Conservation (phyloP, 768 basidiomycete species). For the Pleurotus djamor region DNA sequence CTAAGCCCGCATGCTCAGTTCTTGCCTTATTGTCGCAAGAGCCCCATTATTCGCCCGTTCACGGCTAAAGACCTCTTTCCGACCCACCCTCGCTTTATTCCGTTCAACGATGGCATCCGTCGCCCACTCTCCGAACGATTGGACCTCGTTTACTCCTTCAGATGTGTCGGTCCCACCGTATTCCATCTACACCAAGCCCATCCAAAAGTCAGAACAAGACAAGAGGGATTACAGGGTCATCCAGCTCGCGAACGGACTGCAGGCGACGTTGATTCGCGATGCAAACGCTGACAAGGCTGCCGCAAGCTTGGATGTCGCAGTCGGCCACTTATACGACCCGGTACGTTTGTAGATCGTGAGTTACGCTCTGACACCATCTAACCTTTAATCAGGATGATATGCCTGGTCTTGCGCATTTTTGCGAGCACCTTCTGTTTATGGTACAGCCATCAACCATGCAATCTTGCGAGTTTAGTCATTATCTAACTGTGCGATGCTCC, state of each 20-base stretch:
- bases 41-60: conserved; percentile 1
- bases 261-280: conserved; percentile 83
- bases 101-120: conserved; percentile 15
- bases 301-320: conserved; percentile 91
- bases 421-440: conserved; percentile 96
- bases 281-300: conserved; percentile 89
- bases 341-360: conserved; percentile 41
- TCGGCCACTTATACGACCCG: conserved; percentile 93
- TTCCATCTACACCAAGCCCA: conserved; percentile 51
- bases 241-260: conserved; percentile 82
- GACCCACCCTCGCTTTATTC: not conserved
- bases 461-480: conserved; percentile 1
- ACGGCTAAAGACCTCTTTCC: not conserved
- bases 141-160: conserved; percentile 28
- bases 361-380: not conserved
- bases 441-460: conserved; percentile 38
- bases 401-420: conserved; percentile 93
- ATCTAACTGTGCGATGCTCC: not conserved
- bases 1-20: conserved; percentile 1
- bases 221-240: conserved; percentile 81
- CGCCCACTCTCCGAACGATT: conserved; percentile 19
- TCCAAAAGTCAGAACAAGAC: conserved; percentile 76
- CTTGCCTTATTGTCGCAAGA: not conserved
- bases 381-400: conserved; percentile 61
- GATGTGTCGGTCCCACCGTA: conserved; percentile 36